Conservation (phyloP, 768 basidiomycete species). For the Cantharellus cinnabarinus region DNA sequence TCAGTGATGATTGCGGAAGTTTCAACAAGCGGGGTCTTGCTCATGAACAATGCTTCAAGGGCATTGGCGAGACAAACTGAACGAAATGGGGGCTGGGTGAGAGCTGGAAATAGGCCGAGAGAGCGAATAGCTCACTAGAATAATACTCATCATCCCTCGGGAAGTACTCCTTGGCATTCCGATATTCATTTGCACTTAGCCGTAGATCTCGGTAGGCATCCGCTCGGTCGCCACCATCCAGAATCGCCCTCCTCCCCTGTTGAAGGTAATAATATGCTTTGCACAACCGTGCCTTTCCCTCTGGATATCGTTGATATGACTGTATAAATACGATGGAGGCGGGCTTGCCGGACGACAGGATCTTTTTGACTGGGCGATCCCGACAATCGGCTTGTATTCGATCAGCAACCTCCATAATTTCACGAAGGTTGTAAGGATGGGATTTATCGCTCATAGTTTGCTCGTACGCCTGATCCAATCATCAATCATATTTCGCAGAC, state of each 20-base stretch:
- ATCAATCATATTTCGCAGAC: neutral
- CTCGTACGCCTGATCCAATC: neutral
- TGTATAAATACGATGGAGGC: neutral
- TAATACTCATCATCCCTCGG: constrained; percentile 1
- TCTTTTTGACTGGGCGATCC: neutral
- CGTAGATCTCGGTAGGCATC: neutral
- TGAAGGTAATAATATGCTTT: neutral
- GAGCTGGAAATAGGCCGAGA: neutral
- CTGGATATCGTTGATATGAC: neutral
- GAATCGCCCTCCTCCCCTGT: neutral
- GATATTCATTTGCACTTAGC: neutral
- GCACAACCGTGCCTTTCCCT: constrained; percentile 1
- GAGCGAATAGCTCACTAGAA: neutral
- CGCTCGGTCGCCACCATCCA: neutral
- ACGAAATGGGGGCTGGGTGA: neutral
- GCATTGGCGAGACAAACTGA: neutral
- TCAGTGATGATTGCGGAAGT: neutral
- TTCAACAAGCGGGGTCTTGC: neutral
- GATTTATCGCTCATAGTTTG: neutral
- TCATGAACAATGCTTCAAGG: neutral
- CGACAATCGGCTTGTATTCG: neutral
- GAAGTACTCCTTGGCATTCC: neutral
- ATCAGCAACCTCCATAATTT: neutral
- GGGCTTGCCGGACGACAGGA: neutral
- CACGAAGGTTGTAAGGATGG: neutral